Conservation (phyloP, 345 rosid genomes). For the Moricandia arvensis region DNA sequence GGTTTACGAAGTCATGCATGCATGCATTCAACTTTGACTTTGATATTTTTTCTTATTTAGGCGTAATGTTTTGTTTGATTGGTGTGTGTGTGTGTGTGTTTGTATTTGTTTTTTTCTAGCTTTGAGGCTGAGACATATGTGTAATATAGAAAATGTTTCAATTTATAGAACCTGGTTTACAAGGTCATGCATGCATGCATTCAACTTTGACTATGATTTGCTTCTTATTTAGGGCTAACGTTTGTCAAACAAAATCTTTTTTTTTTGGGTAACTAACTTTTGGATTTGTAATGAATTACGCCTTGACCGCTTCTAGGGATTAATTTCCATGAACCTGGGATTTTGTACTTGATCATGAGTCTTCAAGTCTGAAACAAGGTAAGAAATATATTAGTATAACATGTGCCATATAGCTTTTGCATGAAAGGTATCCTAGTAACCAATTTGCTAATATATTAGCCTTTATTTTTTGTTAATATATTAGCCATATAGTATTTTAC, state of each 20-base stretch:
- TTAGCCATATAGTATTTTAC: no score
- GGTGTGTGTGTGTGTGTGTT: neutral
- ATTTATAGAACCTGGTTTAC: neutral
- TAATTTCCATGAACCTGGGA: no score
- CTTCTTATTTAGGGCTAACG: neutral
- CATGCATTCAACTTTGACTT: neutral
- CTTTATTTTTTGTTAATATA: no score
- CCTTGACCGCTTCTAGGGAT: neutral
- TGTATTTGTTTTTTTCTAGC: neutral
- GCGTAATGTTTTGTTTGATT: neutral
- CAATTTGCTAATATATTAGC: no score
- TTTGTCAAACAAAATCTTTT: neutral
- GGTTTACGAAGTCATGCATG: neutral
- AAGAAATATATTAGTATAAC: no score
- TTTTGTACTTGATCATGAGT: no score
- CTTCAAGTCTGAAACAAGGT: no score
- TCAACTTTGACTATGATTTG: neutral
- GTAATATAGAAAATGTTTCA: neutral
- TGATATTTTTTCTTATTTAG: neutral
- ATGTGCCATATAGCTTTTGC: no score
- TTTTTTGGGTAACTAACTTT: no score
- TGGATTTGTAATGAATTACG: neutral
- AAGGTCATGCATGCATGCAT: neutral
- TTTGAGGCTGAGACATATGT: neutral
- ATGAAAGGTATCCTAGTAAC: no score